A percentile compares a stretch with the other conserved stretches of the same genome.
phyloP scores from a whole-genome alignment of 768 basidiomycete genomes.

The Naganishia vishniacii region DNA sequence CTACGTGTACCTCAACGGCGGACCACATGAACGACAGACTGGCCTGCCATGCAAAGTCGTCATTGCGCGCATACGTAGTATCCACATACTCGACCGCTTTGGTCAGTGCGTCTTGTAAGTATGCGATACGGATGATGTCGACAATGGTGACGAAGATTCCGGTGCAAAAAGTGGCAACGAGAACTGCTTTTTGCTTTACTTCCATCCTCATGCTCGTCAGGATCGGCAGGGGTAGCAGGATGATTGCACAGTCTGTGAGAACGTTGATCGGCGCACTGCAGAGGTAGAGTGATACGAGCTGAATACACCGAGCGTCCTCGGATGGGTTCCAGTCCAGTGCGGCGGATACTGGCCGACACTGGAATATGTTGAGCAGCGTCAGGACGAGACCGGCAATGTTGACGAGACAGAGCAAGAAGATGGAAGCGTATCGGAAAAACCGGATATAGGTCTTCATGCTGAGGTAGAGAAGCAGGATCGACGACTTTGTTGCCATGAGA shows the following conservation, averaged over 20 bases:
- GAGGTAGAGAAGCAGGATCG: constrained; percentile 43
- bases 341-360: constrained; percentile 40
- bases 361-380: constrained; percentile 44
- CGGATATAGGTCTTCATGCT: constrained; percentile 37
- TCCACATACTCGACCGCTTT: background rate
- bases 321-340: constrained; percentile 29
- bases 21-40: constrained; percentile 45
- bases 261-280: constrained; percentile 45
- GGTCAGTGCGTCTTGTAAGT: constrained; percentile 40
- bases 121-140: constrained; percentile 45
- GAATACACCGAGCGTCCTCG: constrained; percentile 33
- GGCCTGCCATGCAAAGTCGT: constrained; percentile 38
- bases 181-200: constrained; percentile 39
- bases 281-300: constrained; percentile 43
- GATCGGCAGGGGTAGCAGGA: constrained; percentile 43
- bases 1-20: constrained; percentile 42
- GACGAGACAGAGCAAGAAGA: constrained; percentile 36
- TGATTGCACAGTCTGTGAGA: constrained; percentile 45
- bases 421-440: constrained; percentile 39
- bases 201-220: constrained; percentile 45
- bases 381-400: constrained; percentile 41
- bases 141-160: constrained; percentile 46
- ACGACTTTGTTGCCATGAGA: constrained; percentile 44
- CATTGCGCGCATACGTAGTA: constrained; percentile 9
- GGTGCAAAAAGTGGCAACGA: constrained; percentile 43